Evolutionary conservation across 345 rosid genomes (phyloP).

Genomic region (Limnanthes douglasii): DNA sequence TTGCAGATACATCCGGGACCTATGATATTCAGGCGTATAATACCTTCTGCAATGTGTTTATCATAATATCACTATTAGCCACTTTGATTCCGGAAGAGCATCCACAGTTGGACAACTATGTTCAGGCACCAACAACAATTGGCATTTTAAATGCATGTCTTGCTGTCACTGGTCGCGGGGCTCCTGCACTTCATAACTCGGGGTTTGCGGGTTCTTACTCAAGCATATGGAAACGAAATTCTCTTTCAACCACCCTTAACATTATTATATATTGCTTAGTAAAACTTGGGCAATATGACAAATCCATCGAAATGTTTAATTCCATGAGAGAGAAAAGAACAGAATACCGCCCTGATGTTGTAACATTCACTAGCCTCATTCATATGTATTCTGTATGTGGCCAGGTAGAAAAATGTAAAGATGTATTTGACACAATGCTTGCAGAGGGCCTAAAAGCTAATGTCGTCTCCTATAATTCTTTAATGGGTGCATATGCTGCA

Average conservation of each 20-base stretch:
- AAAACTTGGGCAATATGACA: constrained; percentile 56
- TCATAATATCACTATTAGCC: no score
- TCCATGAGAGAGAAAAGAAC: constrained; percentile 72
- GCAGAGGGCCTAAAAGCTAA: constrained; percentile 86
- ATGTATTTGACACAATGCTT: constrained; percentile 55
- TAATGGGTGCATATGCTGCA: constrained; percentile 75
- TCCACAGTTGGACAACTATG: no score
- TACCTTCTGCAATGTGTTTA: no score
- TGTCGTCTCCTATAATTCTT: constrained; percentile 58
- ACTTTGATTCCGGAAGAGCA: no score
- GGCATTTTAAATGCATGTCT: no score
- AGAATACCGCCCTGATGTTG: constrained; percentile 59
- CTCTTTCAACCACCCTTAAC: constrained; percentile 72
- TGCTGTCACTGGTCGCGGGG: no score
- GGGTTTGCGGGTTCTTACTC: no score
- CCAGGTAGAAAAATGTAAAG: constrained; percentile 62
- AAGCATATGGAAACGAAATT: no score
- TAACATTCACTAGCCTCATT: constrained; percentile 68
- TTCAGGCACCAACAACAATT: no score
- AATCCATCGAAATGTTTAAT: constrained; percentile 58
- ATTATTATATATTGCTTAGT: constrained; percentile 66
- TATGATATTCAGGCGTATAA: no score
- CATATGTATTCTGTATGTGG: constrained; percentile 63
- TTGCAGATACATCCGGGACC: no score
- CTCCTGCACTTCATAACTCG: no score